Evolutionary conservation across 352 stramenopile species (phyloP).

Genomic region (Phytophthora palmivora): DNA sequence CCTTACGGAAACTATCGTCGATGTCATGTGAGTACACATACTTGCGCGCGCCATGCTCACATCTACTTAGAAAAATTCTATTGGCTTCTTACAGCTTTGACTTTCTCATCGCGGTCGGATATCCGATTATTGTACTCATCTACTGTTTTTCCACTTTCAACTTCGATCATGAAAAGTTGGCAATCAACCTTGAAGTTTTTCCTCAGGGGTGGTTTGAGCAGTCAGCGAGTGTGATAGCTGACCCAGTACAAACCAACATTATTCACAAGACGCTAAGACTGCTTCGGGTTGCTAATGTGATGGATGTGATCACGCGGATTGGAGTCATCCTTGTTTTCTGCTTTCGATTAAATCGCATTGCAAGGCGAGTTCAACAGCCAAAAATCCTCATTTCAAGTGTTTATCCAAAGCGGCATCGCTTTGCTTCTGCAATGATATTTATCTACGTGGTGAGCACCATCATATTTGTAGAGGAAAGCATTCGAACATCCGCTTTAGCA

Average conservation of each 20-base stretch:
- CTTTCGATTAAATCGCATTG: slow-evolving; percentile 1
- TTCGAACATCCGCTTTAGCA: slow-evolving; percentile 10
- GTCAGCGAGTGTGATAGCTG: slow-evolving; percentile 24
- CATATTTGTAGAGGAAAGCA: slow-evolving; percentile 19
- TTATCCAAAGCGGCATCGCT: background rate
- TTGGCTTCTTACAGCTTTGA: slow-evolving; percentile 32
- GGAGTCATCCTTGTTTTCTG: slow-evolving; percentile 17
- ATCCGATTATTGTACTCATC: slow-evolving; percentile 31
- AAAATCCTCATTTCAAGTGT: background rate
- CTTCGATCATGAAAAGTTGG: slow-evolving; percentile 31
- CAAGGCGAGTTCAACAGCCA: background rate
- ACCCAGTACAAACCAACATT: slow-evolving; percentile 30
- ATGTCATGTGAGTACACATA: slow-evolving; percentile 4
- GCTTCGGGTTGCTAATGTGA: slow-evolving; percentile 16
- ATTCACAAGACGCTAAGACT: slow-evolving; percentile 31
- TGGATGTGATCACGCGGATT: no score
- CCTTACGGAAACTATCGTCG: background rate
- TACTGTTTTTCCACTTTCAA: slow-evolving; percentile 40
- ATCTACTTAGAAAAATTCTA: background rate
- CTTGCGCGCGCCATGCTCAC: background rate
- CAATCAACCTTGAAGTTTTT: slow-evolving; percentile 42
- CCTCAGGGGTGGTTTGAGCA: slow-evolving; percentile 38
- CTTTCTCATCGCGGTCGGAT: slow-evolving; percentile 35
- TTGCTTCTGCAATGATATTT: slow-evolving; percentile 2
- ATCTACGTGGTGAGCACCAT: slow-evolving; percentile 3